Percentiles rank a stretch among this genome's conserved stretches.
Evolutionary conservation across 208 protist genomes (phyloP).

Genomic region (Crithidia acanthocephali): DNA sequence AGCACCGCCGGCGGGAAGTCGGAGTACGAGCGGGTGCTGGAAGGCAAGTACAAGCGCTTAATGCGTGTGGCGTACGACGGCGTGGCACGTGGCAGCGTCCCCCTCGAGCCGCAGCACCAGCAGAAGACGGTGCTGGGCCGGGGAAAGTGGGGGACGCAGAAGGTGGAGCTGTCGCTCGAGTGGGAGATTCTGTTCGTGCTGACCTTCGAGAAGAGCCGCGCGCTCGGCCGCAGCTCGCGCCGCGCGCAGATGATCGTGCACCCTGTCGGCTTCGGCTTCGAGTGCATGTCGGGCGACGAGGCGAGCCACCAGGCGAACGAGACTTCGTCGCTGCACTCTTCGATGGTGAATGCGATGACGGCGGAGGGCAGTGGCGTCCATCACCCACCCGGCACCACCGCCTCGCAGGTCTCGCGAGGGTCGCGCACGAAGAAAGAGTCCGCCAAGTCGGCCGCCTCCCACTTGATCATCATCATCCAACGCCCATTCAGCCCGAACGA

Average conservation of each 20-base stretch:
- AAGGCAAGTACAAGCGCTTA: constrained; percentile 62
- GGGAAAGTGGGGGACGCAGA: constrained; percentile 70
- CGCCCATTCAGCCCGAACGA: constrained; percentile 57
- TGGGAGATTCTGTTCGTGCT: constrained; percentile 85
- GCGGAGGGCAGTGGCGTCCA: constrained; percentile 17
- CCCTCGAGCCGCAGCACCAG: constrained; percentile 61
- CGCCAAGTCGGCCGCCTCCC: constrained; percentile 20
- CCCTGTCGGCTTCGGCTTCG: constrained; percentile 67
- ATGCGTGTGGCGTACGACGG: constrained; percentile 80
- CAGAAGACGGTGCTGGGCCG: constrained; percentile 56
- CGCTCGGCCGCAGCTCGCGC: constrained; percentile 44
- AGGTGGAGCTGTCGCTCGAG: constrained; percentile 76
- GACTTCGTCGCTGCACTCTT: constrained; percentile 26
- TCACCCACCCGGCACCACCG: constrained; percentile 6
- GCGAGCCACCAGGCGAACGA: constrained; percentile 7
- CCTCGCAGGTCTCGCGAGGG: constrained; percentile 8
- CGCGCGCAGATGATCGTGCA: constrained; percentile 76
- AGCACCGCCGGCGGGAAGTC: constrained; percentile 5
- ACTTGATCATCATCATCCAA: constrained; percentile 53
- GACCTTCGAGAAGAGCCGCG: constrained; percentile 67
- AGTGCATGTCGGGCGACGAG: constrained; percentile 43
- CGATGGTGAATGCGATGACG: constrained; percentile 23
- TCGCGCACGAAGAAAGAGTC: constrained; percentile 23
- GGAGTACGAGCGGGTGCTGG: constrained; percentile 51
- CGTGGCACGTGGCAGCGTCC: constrained; percentile 49